Conservation (phyloP, 2,329 filamentous ascomycete genomes). For the Fusarium graminum region DNA sequence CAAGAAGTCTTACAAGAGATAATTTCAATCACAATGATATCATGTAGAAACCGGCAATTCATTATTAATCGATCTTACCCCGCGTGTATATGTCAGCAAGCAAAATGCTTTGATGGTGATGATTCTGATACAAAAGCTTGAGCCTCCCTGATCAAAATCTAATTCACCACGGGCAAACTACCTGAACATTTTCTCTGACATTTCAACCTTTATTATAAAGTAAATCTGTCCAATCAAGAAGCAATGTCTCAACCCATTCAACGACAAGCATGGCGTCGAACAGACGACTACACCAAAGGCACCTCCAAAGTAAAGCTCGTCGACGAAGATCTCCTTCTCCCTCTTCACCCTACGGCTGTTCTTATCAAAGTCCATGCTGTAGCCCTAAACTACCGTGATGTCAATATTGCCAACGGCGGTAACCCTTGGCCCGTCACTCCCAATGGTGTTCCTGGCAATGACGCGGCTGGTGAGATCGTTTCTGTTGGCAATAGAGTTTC, state of each 20-base stretch:
- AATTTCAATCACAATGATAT: neutral
- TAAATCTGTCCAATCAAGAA: neutral
- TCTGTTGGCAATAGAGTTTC: slow-evolving; percentile 54
- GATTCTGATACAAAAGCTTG: neutral
- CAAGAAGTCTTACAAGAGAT: neutral
- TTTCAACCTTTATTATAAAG: neutral
- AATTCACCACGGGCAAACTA: neutral
- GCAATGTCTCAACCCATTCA: slow-evolving; percentile 29
- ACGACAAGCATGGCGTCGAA: slow-evolving; percentile 48
- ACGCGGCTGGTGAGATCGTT: slow-evolving; percentile 58
- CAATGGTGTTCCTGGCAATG: slow-evolving; percentile 53
- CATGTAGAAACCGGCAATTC: neutral
- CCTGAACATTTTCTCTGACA: accelerated
- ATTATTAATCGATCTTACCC: slow-evolving; percentile 13
- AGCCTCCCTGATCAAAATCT: neutral
- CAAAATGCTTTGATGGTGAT: neutral
- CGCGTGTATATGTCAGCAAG: slow-evolving; percentile 14
- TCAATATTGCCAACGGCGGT: slow-evolving; percentile 55
- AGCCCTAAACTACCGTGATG: slow-evolving; percentile 54
- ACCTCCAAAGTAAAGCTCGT: slow-evolving; percentile 53
- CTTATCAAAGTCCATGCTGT: slow-evolving; percentile 53
- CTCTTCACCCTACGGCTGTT: slow-evolving; percentile 50
- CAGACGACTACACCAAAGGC: slow-evolving; percentile 49
- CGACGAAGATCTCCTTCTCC: slow-evolving; percentile 50
- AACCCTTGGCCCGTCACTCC: slow-evolving; percentile 59